Evolutionary conservation across 495 filamentous ascomycete genomes (phyloP), one percentile per base, ranked within the genome.

Genomic region (Xylaria curta): DNA sequence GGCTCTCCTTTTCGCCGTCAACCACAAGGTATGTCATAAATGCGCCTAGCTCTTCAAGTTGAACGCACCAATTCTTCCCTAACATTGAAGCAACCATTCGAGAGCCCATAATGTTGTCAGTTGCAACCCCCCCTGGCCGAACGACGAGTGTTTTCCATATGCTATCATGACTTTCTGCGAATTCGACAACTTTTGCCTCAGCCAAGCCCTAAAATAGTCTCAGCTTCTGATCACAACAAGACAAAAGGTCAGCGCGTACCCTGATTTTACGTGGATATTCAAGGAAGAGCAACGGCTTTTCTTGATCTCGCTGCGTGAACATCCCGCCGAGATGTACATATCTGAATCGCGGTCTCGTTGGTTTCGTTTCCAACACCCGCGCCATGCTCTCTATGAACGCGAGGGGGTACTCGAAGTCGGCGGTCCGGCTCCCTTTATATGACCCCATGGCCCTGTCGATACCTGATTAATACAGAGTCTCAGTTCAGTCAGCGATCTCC

Each of bases 261-360:
- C 74, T 75, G 31, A 76, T 68, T 44, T 58, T 75, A 49, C 77
- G 71, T 13, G 72, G 60, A 36, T 74, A 59, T 3, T 71, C 58
- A 19, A 73, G 13, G 1, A 70, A 74, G 68, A 71, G 78, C 60
- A 79, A 33, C 63, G 42, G 72, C 68, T 66, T 71, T 15, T 71
- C 70, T 42, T 70, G 62, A 40, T 79, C 70, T 26, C 53, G 70
- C 13, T 71, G 62, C 5, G 74, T 72, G 31, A 76, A 76, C 68
- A 56, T 74, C 4, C 76, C 77, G 64, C 77, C 72, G 49, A 79
- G 54, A 62, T 72, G 73, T 4, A 78, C 72, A 44, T 75, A 78
- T 76, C 73, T 69, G 42, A 79, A 79, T 26, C 13, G 67, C 19
- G 73, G 70, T 53, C 72, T 74, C n/a, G 24, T 10, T 12, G 58